Conservation (phyloP, 2,329 filamentous ascomycete species). For the Onygenales sp. region DNA sequence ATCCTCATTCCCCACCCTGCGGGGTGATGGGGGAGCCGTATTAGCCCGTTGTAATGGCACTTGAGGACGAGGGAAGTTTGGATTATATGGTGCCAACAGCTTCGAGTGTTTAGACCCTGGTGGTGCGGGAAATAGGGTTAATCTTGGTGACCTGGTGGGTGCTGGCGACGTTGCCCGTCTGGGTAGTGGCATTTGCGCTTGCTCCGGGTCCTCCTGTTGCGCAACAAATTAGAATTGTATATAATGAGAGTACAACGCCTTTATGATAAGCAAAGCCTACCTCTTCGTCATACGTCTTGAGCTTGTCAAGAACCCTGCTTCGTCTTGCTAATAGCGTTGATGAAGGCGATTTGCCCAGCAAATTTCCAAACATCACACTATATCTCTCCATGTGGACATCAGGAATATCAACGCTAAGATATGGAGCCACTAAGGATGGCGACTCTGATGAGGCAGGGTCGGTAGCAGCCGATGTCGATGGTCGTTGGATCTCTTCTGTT, state of each 20-base stretch:
- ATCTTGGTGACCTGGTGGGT: constrained; percentile 25
- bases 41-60: constrained; percentile 18
- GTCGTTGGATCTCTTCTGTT: background rate
- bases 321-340: constrained; percentile 25
- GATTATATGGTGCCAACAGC: constrained; percentile 10
- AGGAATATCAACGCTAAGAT: constrained; percentile 72
- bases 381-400: constrained; percentile 75
- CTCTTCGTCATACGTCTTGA: constrained; percentile 44
- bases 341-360: constrained; percentile 46
- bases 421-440: constrained; percentile 16
- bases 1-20: background rate
- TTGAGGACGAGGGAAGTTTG: constrained; percentile 17
- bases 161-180: constrained; percentile 29
- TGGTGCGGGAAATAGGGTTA: constrained; percentile 29
- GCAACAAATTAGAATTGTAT: background rate
- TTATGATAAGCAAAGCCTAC: constrained; percentile 17
- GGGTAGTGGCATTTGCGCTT: constrained; percentile 12
- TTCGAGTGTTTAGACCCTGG: constrained; percentile 23
- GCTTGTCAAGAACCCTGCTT: constrained; percentile 33
- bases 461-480: background rate
- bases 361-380: constrained; percentile 80
- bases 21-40: constrained; percentile 10
- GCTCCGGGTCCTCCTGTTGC: constrained; percentile 7
- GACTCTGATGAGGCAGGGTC: constrained; percentile 3
- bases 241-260: background rate